These are phyloP conservation scores for Serpula lacrymans DNA, from an alignment of 768 basidiomycete species.

Conservation along the genomic window DNA sequence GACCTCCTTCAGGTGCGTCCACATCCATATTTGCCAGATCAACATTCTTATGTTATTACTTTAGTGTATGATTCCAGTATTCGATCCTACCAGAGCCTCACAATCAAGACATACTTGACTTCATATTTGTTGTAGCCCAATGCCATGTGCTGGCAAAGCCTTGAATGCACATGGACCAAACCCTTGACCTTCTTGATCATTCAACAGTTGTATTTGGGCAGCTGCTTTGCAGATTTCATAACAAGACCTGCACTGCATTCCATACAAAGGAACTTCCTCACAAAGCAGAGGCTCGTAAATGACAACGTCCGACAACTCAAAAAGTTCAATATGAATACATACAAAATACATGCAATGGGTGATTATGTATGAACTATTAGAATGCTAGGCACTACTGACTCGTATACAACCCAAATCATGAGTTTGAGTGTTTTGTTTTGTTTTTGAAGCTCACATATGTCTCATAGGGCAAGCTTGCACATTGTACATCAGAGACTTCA, in stretches of 20 bases:
- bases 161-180: conserved; percentile 18
- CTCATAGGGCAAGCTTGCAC: conserved; percentile 12
- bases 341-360: conserved; percentile 10
- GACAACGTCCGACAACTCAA: background rate
- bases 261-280: background rate
- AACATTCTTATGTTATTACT: background rate
- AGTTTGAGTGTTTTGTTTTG: no score
- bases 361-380: background rate
- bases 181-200: conserved; percentile 3
- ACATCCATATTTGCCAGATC: background rate
- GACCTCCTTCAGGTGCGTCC: no score
- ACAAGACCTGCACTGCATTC: conserved; percentile 6
- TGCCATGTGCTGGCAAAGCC: conserved; percentile 28
- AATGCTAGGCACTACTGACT: no score
- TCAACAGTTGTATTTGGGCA: conserved; percentile 14
- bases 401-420: no score
- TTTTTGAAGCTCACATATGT: background rate
- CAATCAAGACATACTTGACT: conserved; percentile 13
- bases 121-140: conserved; percentile 15
- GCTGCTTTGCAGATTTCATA: conserved; percentile 18
- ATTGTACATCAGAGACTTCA: background rate
- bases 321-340: background rate
- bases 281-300: background rate
- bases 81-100: conserved; percentile 24
- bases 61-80: conserved; percentile 31